phyloP scores from a whole-genome alignment of 257 asterid genomes.

The Eustoma russellianum region DNA sequence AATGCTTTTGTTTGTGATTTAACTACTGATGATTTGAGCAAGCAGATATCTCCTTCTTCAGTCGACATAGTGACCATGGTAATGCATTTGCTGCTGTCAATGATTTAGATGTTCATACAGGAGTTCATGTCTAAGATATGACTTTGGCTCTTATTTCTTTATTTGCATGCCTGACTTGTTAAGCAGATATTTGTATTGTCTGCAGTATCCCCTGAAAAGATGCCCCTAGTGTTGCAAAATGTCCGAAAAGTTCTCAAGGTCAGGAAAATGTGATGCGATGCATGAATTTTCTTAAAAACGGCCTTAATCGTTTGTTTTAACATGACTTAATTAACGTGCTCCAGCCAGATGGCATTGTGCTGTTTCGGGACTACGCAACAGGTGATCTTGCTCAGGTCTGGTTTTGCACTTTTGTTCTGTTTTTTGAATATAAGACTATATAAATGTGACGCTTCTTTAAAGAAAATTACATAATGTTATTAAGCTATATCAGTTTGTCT shows the following conservation, averaged over 20 bases:
- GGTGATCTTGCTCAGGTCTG: conserved; percentile 98
- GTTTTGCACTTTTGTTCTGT: neutral
- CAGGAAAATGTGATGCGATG: conserved; percentile 14
- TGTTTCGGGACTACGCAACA: conserved; percentile 94
- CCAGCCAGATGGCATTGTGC: conserved; percentile 79
- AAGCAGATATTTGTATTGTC: conserved; percentile 91
- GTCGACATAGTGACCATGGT: conserved; percentile 94
- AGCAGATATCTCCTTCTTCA: conserved; percentile 70
- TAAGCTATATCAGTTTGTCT: neutral
- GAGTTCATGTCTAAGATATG: neutral
- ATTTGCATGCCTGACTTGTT: conserved; percentile 42
- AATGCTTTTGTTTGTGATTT: conserved; percentile 89
- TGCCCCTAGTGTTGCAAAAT: conserved; percentile 65
- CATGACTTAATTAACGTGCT: conserved; percentile 8
- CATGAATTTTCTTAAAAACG: too few relatives aligned
- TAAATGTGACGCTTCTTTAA: too few relatives aligned
- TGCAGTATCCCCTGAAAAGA: conserved; percentile 96
- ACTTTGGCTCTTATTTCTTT: conserved; percentile 10
- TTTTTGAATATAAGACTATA: neutral
- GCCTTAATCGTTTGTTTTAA: conserved; percentile 11
- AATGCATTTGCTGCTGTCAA: conserved; percentile 8
- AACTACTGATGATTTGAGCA: conserved; percentile 57
- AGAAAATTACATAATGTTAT: neutral
- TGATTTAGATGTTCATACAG: neutral
- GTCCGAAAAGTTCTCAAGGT: conserved; percentile 84